Percentiles rank a stretch among this genome's conserved stretches.
These are phyloP conservation scores for Oenanthe sinensis DNA, from an alignment of 129 eudicot genomes.

Conservation along the genomic window DNA sequence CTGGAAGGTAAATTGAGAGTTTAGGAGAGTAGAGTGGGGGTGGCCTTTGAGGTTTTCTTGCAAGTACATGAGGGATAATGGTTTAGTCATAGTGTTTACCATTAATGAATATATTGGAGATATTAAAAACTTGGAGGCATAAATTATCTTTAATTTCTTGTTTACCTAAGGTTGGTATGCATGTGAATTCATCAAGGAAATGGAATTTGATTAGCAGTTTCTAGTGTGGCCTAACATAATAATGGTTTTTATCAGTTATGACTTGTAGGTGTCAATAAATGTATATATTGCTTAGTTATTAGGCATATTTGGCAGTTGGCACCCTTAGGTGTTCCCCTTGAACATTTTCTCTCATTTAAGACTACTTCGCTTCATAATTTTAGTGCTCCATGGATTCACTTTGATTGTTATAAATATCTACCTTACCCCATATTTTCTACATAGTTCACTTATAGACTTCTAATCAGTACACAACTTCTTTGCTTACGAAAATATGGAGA, in stretches of 20 bases:
- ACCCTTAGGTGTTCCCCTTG: neutral
- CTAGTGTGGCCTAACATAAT: neutral
- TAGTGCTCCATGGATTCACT: neutral
- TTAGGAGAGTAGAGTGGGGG: slow-evolving; percentile 39
- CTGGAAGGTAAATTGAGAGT: slow-evolving; percentile 45
- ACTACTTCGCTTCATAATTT: neutral
- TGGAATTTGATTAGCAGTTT: neutral
- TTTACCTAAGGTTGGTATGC: slow-evolving; percentile 1
- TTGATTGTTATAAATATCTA: neutral
- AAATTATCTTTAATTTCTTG: neutral
- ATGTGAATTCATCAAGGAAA: neutral
- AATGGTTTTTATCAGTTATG: neutral
- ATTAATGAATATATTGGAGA: neutral
- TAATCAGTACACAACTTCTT: neutral
- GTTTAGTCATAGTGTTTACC: neutral
- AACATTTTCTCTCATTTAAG: neutral
- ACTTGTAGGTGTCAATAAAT: neutral
- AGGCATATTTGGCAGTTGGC: neutral
- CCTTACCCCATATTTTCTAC: neutral
- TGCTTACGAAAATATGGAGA: neutral
- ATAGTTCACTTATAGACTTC: neutral
- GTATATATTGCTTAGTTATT: neutral
- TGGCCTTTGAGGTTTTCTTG: slow-evolving; percentile 1
- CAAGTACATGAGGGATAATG: neutral
- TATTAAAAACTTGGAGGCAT: neutral